A percentile compares a stretch with the other conserved stretches of the same genome.
These are phyloP conservation scores for Grifola frondosa DNA, from an alignment of 1,284 basidiomycete species.

Conservation along the genomic window DNA sequence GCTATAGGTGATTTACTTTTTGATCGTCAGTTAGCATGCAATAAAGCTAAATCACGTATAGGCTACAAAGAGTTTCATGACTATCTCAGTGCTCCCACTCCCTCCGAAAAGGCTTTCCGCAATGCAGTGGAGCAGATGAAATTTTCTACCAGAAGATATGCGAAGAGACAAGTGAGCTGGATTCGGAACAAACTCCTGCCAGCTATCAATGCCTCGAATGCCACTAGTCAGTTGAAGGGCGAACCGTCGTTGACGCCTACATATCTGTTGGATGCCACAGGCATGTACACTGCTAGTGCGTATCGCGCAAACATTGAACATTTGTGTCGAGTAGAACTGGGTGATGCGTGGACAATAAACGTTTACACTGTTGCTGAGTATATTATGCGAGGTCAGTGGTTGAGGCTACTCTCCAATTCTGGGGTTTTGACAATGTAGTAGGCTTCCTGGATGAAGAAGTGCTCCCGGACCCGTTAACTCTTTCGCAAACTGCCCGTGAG, in stretches of 20 bases:
- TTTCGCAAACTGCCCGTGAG: conserved; percentile 55
- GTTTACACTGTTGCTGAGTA: conserved; percentile 51
- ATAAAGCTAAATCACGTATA: conserved; percentile 33
- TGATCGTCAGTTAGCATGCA: not conserved
- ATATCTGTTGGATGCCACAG: conserved; percentile 78
- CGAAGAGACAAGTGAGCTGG: conserved; percentile 91
- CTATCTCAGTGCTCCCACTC: conserved; percentile 49
- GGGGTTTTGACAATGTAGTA: conserved; percentile 28
- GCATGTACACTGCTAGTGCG: conserved; percentile 38
- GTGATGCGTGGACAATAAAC: conserved; percentile 55
- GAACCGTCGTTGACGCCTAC: conserved; percentile 32
- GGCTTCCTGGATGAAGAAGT: conserved; percentile 56
- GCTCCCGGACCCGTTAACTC: conserved; percentile 57
- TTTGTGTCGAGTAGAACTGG: conserved; percentile 44
- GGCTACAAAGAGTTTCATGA: conserved; percentile 89
- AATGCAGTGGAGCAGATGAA: conserved; percentile 82
- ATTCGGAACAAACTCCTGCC: conserved; percentile 89
- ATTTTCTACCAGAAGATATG: conserved; percentile 86
- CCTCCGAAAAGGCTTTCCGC: conserved; percentile 47
- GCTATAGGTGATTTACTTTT: conserved; percentile 70
- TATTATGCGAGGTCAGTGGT: conserved; percentile 44
- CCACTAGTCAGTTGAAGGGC: conserved; percentile 20
- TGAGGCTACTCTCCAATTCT: not conserved
- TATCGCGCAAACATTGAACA: conserved; percentile 2
- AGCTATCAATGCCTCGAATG: conserved; percentile 56